Percentiles rank a stretch among this genome's conserved stretches.
phyloP scores from a whole-genome alignment of 228 moss, liverwort and hornwort species.

The Sphagnum magellanicum region DNA sequence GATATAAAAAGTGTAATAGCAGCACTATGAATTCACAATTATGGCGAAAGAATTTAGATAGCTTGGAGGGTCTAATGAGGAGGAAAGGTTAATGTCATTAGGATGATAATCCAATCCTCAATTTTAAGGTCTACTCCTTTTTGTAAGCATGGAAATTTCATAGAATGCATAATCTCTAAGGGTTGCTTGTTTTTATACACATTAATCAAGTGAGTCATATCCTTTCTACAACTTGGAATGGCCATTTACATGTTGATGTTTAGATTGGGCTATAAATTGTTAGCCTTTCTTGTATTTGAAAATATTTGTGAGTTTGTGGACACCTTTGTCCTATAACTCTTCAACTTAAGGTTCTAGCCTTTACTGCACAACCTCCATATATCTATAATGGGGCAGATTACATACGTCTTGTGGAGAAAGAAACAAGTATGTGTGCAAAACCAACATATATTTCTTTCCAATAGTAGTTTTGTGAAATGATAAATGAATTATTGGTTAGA shows the following conservation, averaged over 20 bases:
- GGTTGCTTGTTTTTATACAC: conserved; percentile 47
- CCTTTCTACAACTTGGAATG: conserved; percentile 13
- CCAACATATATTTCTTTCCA: background rate
- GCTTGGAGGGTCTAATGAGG: no score
- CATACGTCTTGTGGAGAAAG: conserved; percentile 71
- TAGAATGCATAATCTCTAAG: conserved; percentile 22
- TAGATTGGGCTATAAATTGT: background rate
- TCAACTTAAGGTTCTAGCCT: conserved; percentile 10
- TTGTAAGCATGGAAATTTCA: no score
- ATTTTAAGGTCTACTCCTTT: background rate
- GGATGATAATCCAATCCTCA: background rate
- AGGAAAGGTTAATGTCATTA: no score
- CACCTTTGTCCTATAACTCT: background rate
- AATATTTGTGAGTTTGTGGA: background rate
- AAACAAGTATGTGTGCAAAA: conserved; percentile 35
- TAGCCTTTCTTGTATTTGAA: no score
- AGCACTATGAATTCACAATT: no score
- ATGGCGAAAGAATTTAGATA: no score
- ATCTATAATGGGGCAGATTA: conserved; percentile 55
- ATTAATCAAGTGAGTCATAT: conserved; percentile 58
- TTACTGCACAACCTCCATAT: conserved; percentile 27
- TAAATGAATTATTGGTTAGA: background rate
- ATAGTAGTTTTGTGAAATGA: background rate
- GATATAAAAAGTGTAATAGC: no score
- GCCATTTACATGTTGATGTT: background rate